These are phyloP conservation scores for Metschnikowia chrysomelidarum DNA, from an alignment of 805 yeast genomes.

Conservation along the genomic window DNA sequence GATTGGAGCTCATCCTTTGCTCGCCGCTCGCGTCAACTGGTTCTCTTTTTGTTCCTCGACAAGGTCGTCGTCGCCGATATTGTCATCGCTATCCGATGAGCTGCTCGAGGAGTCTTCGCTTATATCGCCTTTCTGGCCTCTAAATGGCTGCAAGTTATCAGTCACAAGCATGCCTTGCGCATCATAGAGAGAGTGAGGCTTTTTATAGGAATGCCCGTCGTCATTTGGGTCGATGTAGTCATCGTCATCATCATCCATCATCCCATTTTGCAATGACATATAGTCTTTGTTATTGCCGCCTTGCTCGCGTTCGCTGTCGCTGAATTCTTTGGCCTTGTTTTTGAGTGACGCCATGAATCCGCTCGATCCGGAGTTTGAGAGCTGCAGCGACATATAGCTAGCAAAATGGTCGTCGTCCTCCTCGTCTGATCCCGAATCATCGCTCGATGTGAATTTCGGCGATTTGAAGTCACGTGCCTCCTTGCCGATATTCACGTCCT, in stretches of 20 bases:
- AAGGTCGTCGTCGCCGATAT: constrained; percentile 20
- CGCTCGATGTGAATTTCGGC: constrained; percentile 22
- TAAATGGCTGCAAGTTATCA: constrained; percentile 11
- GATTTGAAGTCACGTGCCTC: constrained; percentile 13
- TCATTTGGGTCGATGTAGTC: constrained; percentile 80
- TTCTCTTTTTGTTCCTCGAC: constrained; percentile 24
- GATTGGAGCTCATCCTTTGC: constrained; percentile 33
- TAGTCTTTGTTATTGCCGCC: constrained; percentile 10
- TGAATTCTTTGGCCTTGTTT: constrained; percentile 32
- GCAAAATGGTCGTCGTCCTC: constrained; percentile 58
- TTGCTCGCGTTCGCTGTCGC: constrained; percentile 12
- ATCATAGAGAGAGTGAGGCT: constrained; percentile 60
- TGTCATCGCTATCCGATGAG: constrained; percentile 30
- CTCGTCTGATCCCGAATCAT: constrained; percentile 31
- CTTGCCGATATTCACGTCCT: constrained; percentile 15
- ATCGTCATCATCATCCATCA: constrained; percentile 54
- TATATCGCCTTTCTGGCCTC: constrained; percentile 11
- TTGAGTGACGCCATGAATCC: constrained; percentile 42
- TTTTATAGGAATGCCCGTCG: constrained; percentile 73
- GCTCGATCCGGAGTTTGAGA: constrained; percentile 50
- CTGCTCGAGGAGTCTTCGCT: constrained; percentile 34
- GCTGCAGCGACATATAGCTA: constrained; percentile 74
- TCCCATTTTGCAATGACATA: constrained; percentile 24
- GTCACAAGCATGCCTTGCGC: constrained; percentile 25
- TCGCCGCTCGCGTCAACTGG: constrained; percentile 40